Percentiles rank a stretch among this genome's conserved stretches.
Evolutionary conservation across 75 land plant genomes (phyloP).

Genomic region (Chamaecyparis obtusa): DNA sequence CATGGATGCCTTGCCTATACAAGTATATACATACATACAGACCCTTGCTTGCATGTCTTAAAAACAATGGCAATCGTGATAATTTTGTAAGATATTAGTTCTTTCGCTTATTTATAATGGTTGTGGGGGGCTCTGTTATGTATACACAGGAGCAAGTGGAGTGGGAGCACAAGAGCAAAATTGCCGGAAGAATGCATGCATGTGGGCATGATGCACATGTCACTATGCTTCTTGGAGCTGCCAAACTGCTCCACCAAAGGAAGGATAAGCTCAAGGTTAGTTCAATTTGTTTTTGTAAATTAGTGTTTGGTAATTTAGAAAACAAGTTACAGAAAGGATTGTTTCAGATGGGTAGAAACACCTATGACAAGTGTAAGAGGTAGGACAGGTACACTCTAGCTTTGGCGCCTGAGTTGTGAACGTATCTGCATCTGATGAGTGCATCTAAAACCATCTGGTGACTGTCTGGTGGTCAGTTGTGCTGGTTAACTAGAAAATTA

Average conservation of each 20-base stretch:
- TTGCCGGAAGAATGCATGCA: constrained; percentile 61
- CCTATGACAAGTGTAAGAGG: neutral
- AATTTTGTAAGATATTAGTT: neutral
- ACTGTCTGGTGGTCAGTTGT: neutral
- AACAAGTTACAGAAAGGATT: neutral
- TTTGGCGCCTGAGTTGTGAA: neutral
- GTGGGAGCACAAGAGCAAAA: constrained; percentile 57
- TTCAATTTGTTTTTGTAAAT: neutral
- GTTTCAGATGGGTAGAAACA: neutral
- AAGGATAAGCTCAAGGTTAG: constrained; percentile 31
- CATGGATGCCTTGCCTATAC: constrained; percentile 42
- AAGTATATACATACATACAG: constrained; percentile 16
- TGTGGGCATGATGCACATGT: constrained; percentile 78
- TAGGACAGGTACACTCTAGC: neutral
- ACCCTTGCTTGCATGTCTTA: neutral
- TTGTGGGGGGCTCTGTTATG: neutral
- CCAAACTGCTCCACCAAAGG: constrained; percentile 38
- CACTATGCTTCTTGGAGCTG: constrained; percentile 66
- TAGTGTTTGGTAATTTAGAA: neutral
- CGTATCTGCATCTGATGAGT: neutral
- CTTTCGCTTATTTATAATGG: neutral
- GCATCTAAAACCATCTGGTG: neutral
- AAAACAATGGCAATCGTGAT: neutral
- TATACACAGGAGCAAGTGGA: constrained; percentile 42
- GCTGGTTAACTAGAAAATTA: neutral